Conservation (phyloP, 1,139 yeast species). For the Eremothecium gossypii region DNA sequence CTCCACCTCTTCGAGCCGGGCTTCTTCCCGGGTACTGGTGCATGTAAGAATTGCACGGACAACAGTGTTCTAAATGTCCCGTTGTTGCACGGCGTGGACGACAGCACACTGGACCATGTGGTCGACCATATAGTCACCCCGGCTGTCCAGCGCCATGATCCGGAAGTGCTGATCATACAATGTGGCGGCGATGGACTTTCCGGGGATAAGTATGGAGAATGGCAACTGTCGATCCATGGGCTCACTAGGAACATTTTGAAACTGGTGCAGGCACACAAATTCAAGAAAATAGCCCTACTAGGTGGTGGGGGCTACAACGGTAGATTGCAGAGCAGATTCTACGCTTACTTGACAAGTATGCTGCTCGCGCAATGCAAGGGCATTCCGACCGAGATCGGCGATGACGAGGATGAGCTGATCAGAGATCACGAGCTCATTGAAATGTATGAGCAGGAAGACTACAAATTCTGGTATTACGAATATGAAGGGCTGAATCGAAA, state of each 20-base stretch:
- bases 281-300: slow-evolving; percentile 38
- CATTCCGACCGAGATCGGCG: neutral
- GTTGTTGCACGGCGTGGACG: slow-evolving; percentile 46
- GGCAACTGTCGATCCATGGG: slow-evolving; percentile 58
- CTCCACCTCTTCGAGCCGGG: slow-evolving; percentile 58
- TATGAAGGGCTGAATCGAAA: slow-evolving; percentile 23
- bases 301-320: slow-evolving; percentile 80
- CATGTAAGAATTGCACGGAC: slow-evolving; percentile 30
- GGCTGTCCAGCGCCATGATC: slow-evolving; percentile 32
- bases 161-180: slow-evolving; percentile 53
- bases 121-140: slow-evolving; percentile 39
- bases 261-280: slow-evolving; percentile 28
- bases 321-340: slow-evolving; percentile 53
- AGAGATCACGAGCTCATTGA: slow-evolving; percentile 46
- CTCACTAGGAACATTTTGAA: slow-evolving; percentile 33
- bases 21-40: slow-evolving; percentile 69
- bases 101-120: slow-evolving; percentile 34
- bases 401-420: slow-evolving; percentile 31
- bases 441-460: slow-evolving; percentile 39
- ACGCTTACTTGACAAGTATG: slow-evolving; percentile 47
- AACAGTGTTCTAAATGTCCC: slow-evolving; percentile 44
- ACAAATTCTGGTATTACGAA: slow-evolving; percentile 40
- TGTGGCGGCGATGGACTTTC: slow-evolving; percentile 67
- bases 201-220: slow-evolving; percentile 50
- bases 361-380: slow-evolving; percentile 15